Conservation (phyloP, 2,329 filamentous ascomycete species). For the Sodiomyces alkalinus region DNA sequence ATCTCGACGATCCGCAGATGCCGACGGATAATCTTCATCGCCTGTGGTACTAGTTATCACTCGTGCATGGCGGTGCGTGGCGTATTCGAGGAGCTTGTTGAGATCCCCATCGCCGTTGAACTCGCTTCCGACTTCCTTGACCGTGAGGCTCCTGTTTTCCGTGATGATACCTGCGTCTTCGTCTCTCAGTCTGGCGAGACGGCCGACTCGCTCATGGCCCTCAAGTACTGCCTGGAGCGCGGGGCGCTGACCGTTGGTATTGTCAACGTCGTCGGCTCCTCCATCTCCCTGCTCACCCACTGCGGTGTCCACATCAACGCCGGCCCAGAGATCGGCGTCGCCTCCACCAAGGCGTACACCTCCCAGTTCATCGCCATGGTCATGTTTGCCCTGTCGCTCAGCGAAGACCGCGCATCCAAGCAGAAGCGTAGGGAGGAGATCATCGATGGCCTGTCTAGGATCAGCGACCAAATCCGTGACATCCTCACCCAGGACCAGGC, state of each 20-base stretch:
- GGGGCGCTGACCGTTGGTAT: conserved; percentile 95
- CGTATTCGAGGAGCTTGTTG: conserved; percentile 92
- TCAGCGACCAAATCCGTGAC: conserved; percentile 83
- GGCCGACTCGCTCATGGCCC: conserved; percentile 90
- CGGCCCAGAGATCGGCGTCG: conserved; percentile 95
- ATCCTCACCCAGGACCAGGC: conserved; percentile 82
- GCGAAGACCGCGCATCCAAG: conserved; percentile 94
- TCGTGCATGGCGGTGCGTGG: conserved; percentile 99
- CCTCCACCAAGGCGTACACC: conserved; percentile 97
- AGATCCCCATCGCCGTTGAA: conserved; percentile 95
- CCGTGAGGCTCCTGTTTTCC: conserved; percentile 92
- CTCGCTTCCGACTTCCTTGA: conserved; percentile 97
- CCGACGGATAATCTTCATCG: conserved; percentile 96
- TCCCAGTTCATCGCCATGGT: conserved; percentile 99
- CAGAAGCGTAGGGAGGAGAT: conserved; percentile 83
- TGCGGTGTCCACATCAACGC: conserved; percentile 99
- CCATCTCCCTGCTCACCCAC: conserved; percentile 96
- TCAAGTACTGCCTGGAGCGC: conserved; percentile 95
- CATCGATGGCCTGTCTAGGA: conserved; percentile 77
- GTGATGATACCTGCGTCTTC: conserved; percentile 97
- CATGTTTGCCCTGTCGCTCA: conserved; percentile 95
- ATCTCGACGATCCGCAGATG: conserved; percentile 93
- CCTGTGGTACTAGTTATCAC: conserved; percentile 95
- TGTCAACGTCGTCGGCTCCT: conserved; percentile 96
- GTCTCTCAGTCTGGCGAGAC: conserved; percentile 98